Conservation (phyloP, 2,329 filamentous ascomycete species). For the Ophiocordyceps unilateralis region DNA sequence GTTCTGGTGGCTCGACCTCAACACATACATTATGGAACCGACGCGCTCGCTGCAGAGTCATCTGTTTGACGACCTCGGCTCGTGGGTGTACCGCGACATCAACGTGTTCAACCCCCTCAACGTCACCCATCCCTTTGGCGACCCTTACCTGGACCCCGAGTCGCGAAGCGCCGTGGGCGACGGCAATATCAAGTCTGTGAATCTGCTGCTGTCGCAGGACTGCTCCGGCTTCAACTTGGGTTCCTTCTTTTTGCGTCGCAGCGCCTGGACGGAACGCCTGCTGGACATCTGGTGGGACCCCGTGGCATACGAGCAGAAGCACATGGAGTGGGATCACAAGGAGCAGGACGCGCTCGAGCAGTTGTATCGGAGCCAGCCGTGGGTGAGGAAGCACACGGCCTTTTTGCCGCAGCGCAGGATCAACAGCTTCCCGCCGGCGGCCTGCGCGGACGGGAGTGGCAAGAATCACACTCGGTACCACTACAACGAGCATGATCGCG, state of each 20-base stretch:
- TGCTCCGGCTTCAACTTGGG: constrained; percentile 93
- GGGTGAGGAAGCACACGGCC: constrained; percentile 74
- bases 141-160: constrained; percentile 58
- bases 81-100: constrained; percentile 80
- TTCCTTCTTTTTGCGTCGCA: constrained; percentile 79
- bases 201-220: constrained; percentile 81
- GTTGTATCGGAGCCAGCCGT: constrained; percentile 79
- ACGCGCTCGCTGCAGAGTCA: constrained; percentile 77
- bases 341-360: constrained; percentile 93
- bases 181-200: constrained; percentile 59
- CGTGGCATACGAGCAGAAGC: constrained; percentile 90
- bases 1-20: constrained; percentile 98
- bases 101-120: constrained; percentile 92
- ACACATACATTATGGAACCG: constrained; percentile 96
- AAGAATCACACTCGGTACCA: constrained; percentile 63
- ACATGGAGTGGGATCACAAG: constrained; percentile 98
- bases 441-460: constrained; percentile 53
- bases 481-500: constrained; percentile 68
- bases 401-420: constrained; percentile 85
- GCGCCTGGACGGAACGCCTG: constrained; percentile 76
- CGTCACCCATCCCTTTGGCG: constrained; percentile 65
- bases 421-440: constrained; percentile 85
- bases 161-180: constrained; percentile 62
- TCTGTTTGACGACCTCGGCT: constrained; percentile 65
- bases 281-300: constrained; percentile 98